Evolutionary conservation across 306 rosid species (phyloP), one percentile per base, ranked within the genome.

Genomic region (Carpinus fangiana): DNA sequence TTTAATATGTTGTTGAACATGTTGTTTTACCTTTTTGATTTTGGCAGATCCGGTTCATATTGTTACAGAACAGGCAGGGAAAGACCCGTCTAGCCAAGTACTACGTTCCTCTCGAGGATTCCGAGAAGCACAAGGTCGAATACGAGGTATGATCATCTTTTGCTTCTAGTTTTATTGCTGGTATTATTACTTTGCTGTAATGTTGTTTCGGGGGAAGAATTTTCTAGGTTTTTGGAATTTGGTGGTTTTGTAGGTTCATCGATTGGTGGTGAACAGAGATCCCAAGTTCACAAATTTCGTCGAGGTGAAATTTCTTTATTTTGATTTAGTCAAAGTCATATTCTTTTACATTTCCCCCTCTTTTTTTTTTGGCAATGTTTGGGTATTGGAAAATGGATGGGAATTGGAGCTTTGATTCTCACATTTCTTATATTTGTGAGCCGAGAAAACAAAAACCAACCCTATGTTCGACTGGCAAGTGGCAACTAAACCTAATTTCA

Each of bases 81-180:
- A 93, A 93, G 87, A 93, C 98, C 72, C 98, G 98, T 78, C 75
- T 91, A 46, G 97, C 98, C 76, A 93, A 93, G 81, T 93, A 93
- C 89, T 93, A 93, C 50, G 98, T 93, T 88, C 98, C 98, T 73
- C 97, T 93, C 74, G 98, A 93, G 86, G 98, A 93, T 83, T 91
- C 98, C 81, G 98, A 87, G 90, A 95, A 95, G 73, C 99, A 95
- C 82, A 95, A 91, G 86, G 99, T 95, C 72, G 99, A 95, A 81
- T 95, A 95, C 87, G 99, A 95, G 99, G 98, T 94, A 53, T 14
- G 46, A 73, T 50, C 45, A 0, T 18, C 20, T 78, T 52, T 31
- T 9, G 31, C 6, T 76, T 87, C 36, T 75, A n/a, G 1, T 7
- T 70, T 71, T n/a, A n/a, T 21, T 7, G 13, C 20, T 54, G 4